These are phyloP conservation scores for Furcasterigmium furcatum DNA, from an alignment of 2,329 filamentous ascomycete species.

Conservation along the genomic window DNA sequence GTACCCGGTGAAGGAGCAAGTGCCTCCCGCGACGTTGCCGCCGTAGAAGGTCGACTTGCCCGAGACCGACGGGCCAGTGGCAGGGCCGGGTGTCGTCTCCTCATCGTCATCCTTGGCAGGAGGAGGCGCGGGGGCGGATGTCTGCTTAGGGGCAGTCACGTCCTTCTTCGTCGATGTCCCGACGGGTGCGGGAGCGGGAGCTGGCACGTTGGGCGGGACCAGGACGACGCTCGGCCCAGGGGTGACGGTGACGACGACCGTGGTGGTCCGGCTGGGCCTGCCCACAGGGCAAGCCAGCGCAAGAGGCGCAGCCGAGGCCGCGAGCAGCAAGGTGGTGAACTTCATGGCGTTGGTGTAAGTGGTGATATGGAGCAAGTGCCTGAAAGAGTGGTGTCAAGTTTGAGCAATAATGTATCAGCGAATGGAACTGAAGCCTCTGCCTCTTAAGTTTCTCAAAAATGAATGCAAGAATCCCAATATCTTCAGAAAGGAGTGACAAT, in stretches of 20 bases:
- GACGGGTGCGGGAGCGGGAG: not conserved
- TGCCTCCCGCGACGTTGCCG: slow-evolving; percentile 55
- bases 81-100: not conserved
- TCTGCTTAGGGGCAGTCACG: not conserved
- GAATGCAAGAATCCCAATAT: not conserved
- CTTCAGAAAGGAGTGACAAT: slow-evolving; percentile 1
- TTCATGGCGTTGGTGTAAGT: slow-evolving; percentile 11
- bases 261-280: slow-evolving; percentile 7
- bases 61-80: slow-evolving; percentile 3
- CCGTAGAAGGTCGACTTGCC: slow-evolving; percentile 51
- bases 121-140: not conserved
- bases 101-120: too few relatives aligned
- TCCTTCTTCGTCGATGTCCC: not conserved
- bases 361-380: not conserved
- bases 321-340: slow-evolving; percentile 11
- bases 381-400: not conserved
- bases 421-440: not conserved
- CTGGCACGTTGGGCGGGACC: not conserved
- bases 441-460: not conserved
- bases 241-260: slow-evolving; percentile 1
- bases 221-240: not conserved
- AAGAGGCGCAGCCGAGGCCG: slow-evolving; percentile 10
- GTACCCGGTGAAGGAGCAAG: slow-evolving; percentile 62
- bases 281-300: slow-evolving; percentile 6
- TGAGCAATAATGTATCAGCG: not conserved